These are phyloP conservation scores for Leccinum fibrillosum DNA, from an alignment of 768 basidiomycete species.

Conservation along the genomic window DNA sequence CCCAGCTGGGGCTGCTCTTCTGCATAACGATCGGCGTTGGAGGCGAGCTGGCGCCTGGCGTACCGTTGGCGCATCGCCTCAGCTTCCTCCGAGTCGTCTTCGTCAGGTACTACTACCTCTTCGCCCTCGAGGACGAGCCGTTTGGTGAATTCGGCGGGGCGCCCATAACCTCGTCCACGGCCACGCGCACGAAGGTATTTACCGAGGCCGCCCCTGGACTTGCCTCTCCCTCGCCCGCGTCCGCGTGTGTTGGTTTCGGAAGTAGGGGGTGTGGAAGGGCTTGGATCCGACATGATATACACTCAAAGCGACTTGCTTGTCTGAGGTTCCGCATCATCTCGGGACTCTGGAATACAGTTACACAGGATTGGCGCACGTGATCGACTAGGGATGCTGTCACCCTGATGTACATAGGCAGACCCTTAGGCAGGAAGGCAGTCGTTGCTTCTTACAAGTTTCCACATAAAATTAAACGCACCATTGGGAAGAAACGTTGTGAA, in stretches of 20 bases:
- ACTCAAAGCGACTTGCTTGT: background rate
- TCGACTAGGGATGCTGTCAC: background rate
- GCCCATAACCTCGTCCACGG: conserved; percentile 58
- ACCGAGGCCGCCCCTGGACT: conserved; percentile 65
- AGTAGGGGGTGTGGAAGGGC: conserved; percentile 2
- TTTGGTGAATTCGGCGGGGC: conserved; percentile 63
- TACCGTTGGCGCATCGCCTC: conserved; percentile 51
- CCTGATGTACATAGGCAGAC: too few relatives aligned
- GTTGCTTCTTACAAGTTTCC: too few relatives aligned
- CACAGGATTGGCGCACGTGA: background rate
- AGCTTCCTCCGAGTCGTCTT: conserved; percentile 42
- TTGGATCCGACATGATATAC: conserved; percentile 13
- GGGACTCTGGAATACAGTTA: too few relatives aligned
- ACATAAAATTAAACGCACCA: background rate
- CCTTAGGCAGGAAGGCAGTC: too few relatives aligned
- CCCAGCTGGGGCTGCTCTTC: conserved; percentile 69
- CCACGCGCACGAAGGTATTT: conserved; percentile 75
- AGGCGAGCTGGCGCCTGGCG: conserved; percentile 53
- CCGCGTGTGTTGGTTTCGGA: conserved; percentile 19
- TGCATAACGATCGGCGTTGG: conserved; percentile 72
- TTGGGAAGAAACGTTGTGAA: background rate
- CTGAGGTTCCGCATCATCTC: too few relatives aligned
- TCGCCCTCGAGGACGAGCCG: conserved; percentile 64
- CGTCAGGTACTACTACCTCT: conserved; percentile 19
- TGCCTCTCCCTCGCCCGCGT: conserved; percentile 50